These are phyloP conservation scores for Cylindrodendrum hubeiense DNA, from an alignment of 2,329 filamentous ascomycete species.

Conservation along the genomic window DNA sequence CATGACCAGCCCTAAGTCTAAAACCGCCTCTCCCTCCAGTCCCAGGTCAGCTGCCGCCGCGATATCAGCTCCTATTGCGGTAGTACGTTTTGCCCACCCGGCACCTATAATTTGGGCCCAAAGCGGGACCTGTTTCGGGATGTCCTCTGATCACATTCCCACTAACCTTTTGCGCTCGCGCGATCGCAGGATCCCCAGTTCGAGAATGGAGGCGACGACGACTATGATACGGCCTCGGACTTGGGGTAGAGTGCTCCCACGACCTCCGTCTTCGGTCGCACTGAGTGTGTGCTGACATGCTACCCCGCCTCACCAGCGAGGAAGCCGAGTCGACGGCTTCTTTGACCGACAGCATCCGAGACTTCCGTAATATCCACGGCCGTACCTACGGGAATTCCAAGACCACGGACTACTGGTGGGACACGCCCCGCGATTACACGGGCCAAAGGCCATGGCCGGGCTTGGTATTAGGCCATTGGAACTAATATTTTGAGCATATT, in stretches of 20 bases:
- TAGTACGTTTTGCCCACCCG: conserved; percentile 13
- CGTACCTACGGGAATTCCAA: conserved; percentile 35
- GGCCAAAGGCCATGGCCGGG: background rate
- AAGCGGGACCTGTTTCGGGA: no score
- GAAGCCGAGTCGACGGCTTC: conserved; percentile 31
- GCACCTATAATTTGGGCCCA: background rate
- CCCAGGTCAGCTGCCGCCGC: conserved; percentile 10
- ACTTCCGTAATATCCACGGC: conserved; percentile 34
- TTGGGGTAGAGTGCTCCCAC: conserved; percentile 18
- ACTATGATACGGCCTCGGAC: conserved; percentile 23
- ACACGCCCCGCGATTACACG: background rate
- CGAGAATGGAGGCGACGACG: conserved; percentile 21
- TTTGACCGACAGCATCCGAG: conserved; percentile 34
- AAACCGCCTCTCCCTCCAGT: conserved; percentile 15
- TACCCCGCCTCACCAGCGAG: conserved; percentile 12
- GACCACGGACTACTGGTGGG: conserved; percentile 35
- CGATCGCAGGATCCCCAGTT: conserved; percentile 29
- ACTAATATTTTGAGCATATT: conserved; percentile 12
- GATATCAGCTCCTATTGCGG: conserved; percentile 27
- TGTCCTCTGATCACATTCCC: background rate
- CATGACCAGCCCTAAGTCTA: conserved; percentile 26
- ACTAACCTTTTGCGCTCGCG: conserved; percentile 15
- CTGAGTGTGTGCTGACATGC: conserved; percentile 7
- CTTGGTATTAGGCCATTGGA: background rate
- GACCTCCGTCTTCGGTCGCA: background rate